Percentiles rank a stretch among this genome's conserved stretches.
These are phyloP conservation scores for Amylocarpus encephaloides DNA, from an alignment of 2,329 filamentous ascomycete species.

Conservation along the genomic window DNA sequence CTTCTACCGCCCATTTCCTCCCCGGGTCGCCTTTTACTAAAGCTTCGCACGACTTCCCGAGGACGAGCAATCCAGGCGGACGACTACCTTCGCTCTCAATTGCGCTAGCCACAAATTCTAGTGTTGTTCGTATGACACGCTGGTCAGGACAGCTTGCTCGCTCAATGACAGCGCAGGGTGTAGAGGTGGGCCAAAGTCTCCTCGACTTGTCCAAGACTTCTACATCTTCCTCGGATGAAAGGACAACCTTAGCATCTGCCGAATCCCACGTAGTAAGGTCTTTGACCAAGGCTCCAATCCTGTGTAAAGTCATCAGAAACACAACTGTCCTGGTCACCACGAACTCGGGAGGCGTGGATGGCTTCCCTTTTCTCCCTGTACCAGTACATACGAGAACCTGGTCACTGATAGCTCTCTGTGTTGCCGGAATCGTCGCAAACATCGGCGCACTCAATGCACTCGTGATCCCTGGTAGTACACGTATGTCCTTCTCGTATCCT, in stretches of 20 bases:
- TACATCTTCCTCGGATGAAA: slow-evolving; percentile 9
- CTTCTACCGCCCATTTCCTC: slow-evolving; percentile 76
- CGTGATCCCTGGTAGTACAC: slow-evolving; percentile 85
- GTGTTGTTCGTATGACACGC: slow-evolving; percentile 80
- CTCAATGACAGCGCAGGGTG: slow-evolving; percentile 89
- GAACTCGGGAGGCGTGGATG: slow-evolving; percentile 76
- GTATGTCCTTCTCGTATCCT: slow-evolving; percentile 56
- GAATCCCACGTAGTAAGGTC: slow-evolving; percentile 52
- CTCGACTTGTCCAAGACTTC: slow-evolving; percentile 32
- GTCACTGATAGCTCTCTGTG: slow-evolving; percentile 83
- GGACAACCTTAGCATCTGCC: slow-evolving; percentile 30
- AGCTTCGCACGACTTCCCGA: slow-evolving; percentile 78
- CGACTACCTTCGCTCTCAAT: slow-evolving; percentile 84
- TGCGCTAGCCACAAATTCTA: slow-evolving; percentile 71
- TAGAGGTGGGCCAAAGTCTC: slow-evolving; percentile 62
- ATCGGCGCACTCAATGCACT: slow-evolving; percentile 80
- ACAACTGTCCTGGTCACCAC: slow-evolving; percentile 75
- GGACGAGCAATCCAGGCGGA: slow-evolving; percentile 81
- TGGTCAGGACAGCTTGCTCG: slow-evolving; percentile 92
- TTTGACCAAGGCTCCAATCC: slow-evolving; percentile 65
- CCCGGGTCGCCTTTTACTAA: slow-evolving; percentile 52
- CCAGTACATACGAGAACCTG: slow-evolving; percentile 96
- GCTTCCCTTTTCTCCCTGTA: slow-evolving; percentile 81
- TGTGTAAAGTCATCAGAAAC: slow-evolving; percentile 91
- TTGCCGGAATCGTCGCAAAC: slow-evolving; percentile 81